These are phyloP conservation scores for Nasturtium officinale DNA, from an alignment of 345 rosid species.

Conservation along the genomic window DNA sequence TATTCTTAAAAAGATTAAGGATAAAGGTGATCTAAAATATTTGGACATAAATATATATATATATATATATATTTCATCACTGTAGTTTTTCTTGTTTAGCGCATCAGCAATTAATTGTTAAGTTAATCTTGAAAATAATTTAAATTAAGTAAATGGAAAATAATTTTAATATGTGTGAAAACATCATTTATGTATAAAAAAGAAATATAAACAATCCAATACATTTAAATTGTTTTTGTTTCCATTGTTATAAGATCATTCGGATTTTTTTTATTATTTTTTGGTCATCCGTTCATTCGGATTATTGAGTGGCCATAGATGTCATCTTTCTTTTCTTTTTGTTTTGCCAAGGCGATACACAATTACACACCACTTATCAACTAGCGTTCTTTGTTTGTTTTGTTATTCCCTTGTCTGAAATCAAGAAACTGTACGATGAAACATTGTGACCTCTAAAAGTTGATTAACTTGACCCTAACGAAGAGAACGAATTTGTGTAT, in stretches of 20 bases:
- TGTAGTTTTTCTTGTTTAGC: too few species aligned
- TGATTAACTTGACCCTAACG: slow-evolving; percentile 27
- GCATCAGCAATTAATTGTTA: background rate
- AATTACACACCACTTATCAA: slow-evolving; percentile 5
- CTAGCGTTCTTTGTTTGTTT: slow-evolving; percentile 5
- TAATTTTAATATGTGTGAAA: too few species aligned
- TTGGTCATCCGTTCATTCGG: background rate
- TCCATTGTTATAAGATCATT: background rate
- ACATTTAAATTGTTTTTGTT: too few species aligned
- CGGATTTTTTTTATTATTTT: too few species aligned
- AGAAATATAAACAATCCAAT: background rate
- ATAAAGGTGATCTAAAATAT: too few species aligned
- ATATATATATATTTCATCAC: too few species aligned
- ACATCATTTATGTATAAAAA: too few species aligned
- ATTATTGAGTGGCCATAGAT: slow-evolving; percentile 11
- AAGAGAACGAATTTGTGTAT: slow-evolving; percentile 18
- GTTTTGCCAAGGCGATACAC: background rate
- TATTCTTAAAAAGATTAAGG: too few species aligned
- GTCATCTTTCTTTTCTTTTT: background rate
- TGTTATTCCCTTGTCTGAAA: slow-evolving; percentile 28
- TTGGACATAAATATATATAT: background rate
- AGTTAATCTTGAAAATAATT: background rate
- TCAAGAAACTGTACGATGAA: slow-evolving; percentile 22
- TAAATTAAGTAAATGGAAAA: background rate
- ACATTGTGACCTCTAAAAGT: slow-evolving; percentile 20